A percentile compares a stretch with the other conserved stretches of the same genome.
Evolutionary conservation across 257 asterid genomes (phyloP).

Genomic region (Lycium ferocissimum): DNA sequence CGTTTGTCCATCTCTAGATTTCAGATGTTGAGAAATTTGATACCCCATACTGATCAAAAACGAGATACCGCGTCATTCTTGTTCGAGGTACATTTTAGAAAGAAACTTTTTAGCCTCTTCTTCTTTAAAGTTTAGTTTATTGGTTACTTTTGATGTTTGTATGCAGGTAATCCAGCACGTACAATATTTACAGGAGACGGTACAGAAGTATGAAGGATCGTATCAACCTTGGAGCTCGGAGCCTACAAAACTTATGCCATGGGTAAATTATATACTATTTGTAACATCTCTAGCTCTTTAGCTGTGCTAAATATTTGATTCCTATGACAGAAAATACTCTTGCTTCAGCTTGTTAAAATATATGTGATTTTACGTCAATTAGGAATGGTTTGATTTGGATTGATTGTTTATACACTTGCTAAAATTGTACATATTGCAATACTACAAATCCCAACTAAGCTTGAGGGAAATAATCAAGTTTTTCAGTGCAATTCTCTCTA

Average conservation of each 20-base stretch:
- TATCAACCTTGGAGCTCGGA: slow-evolving; percentile 26
- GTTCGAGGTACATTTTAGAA: slow-evolving; percentile 11
- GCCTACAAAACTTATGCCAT: slow-evolving; percentile 22
- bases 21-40: slow-evolving; percentile 86
- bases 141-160: neutral
- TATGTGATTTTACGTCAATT: neutral
- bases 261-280: slow-evolving; percentile 8
- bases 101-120: neutral
- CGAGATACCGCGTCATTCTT: slow-evolving; percentile 30
- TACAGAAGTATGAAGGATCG: slow-evolving; percentile 14
- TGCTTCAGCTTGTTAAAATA: slow-evolving; percentile 17
- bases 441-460: neutral
- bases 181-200: slow-evolving; percentile 26
- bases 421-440: neutral
- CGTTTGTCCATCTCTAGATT: slow-evolving; percentile 53
- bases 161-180: slow-evolving; percentile 10
- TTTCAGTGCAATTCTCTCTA: slow-evolving; percentile 9
- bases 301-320: neutral
- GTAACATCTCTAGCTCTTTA: neutral
- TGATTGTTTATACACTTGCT: neutral
- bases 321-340: neutral
- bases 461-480: slow-evolving; percentile 12
- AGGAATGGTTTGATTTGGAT: neutral
- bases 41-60: slow-evolving; percentile 87
- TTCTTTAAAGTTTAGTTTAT: neutral